A percentile compares a stretch with the other conserved stretches of the same genome.
These are phyloP conservation scores for Fusarium setosum DNA, from an alignment of 2,329 filamentous ascomycete species.

Conservation along the genomic window DNA sequence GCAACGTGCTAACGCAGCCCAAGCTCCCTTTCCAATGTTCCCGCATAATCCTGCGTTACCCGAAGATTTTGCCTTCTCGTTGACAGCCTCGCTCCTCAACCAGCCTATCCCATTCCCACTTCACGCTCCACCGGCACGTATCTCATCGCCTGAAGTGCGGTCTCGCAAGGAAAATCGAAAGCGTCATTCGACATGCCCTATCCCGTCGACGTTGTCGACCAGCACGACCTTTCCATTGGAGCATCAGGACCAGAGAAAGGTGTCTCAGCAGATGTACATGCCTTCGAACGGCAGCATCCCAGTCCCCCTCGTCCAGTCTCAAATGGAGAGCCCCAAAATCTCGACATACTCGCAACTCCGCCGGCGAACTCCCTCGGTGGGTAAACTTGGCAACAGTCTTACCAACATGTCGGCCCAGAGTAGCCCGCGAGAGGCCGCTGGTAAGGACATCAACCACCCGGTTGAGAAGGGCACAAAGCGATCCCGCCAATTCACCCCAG, in stretches of 20 bases:
- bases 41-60: conserved; percentile 32
- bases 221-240: conserved; percentile 25
- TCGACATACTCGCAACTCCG: conserved; percentile 7
- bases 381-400: conserved; percentile 3
- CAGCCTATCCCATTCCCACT: conserved; percentile 55
- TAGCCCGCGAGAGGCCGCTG: conserved; percentile 19
- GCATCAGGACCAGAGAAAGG: conserved; percentile 51
- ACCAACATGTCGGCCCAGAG: conserved; percentile 19
- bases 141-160: conserved; percentile 52
- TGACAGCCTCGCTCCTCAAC: conserved; percentile 61
- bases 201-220: conserved; percentile 31
- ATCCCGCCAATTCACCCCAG: conserved; percentile 49
- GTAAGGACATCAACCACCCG: conserved; percentile 3
- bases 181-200: conserved; percentile 21
- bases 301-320: conserved; percentile 21
- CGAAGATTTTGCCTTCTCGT: conserved; percentile 53
- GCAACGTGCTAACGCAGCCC: conserved; percentile 18
- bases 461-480: conserved; percentile 58
- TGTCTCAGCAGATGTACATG: conserved; percentile 53
- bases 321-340: conserved; percentile 23
- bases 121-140: conserved; percentile 43
- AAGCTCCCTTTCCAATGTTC: conserved; percentile 32
- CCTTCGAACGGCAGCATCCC: conserved; percentile 37
- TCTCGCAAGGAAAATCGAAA: conserved; percentile 58
- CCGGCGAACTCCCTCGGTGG: conserved; percentile 15